A percentile compares a stretch with the other conserved stretches of the same genome.
Conservation (phyloP, 257 asterid genomes). For the Forsythia suspensa region DNA sequence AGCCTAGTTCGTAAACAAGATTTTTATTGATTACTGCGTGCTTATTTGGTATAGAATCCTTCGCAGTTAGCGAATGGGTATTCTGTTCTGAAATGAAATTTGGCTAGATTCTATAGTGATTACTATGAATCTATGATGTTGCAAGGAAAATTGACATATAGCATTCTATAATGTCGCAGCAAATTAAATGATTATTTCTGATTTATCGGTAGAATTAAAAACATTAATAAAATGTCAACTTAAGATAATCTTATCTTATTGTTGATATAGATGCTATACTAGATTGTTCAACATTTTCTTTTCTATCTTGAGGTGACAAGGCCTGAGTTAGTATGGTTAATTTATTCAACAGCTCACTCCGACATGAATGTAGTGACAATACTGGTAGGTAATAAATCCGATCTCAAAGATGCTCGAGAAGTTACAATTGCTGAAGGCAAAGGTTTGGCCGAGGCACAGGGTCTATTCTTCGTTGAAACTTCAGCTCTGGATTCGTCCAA, state of each 20-base stretch:
- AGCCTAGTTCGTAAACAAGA: background rate
- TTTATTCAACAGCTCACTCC: slow-evolving; percentile 68
- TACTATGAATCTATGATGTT: background rate
- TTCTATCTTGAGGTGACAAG: background rate
- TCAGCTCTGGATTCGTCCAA: slow-evolving; percentile 94
- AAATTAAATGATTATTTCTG: too few relatives aligned
- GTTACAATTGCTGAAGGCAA: slow-evolving; percentile 86
- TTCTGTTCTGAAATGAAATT: background rate
- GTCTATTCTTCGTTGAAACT: slow-evolving; percentile 87
- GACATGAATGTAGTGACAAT: slow-evolving; percentile 96
- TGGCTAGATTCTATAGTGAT: background rate
- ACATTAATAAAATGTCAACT: too few relatives aligned
- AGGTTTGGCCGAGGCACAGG: slow-evolving; percentile 78
- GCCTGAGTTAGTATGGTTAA: slow-evolving; percentile 2
- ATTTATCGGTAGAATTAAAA: background rate
- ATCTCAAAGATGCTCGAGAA: slow-evolving; percentile 87
- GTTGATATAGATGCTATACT: background rate
- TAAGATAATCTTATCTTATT: too few relatives aligned
- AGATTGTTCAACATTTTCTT: background rate
- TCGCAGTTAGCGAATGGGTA: background rate
- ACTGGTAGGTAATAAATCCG: slow-evolving; percentile 91
- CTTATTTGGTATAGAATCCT: background rate
- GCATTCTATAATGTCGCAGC: background rate
- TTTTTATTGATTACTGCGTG: background rate
- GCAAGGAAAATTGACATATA: background rate